These are phyloP conservation scores for Irpex sp. DNA, from an alignment of 1,284 basidiomycete genomes.

Conservation along the genomic window DNA sequence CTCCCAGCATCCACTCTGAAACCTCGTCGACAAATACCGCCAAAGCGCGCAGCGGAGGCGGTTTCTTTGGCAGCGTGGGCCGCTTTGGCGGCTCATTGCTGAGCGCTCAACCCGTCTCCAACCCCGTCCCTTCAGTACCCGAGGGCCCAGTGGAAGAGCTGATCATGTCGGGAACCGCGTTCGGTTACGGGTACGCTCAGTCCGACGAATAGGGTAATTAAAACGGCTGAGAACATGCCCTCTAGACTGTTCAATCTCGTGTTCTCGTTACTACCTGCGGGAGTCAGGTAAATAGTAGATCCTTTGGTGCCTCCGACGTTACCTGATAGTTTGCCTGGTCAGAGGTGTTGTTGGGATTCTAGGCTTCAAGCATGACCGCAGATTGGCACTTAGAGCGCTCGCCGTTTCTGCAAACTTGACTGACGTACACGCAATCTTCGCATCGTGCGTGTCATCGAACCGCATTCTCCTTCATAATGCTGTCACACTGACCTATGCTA, in stretches of 20 bases:
- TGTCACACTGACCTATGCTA: not conserved
- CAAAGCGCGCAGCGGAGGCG: conserved; percentile 5
- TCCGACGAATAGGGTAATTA: conserved; percentile 21
- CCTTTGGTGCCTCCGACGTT: not conserved
- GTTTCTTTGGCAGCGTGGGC: conserved; percentile 30
- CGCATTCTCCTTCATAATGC: not conserved
- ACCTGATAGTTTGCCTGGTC: conserved; percentile 1
- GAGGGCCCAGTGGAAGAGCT: conserved; percentile 65
- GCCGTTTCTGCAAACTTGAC: conserved; percentile 57
- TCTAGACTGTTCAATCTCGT: conserved; percentile 74
- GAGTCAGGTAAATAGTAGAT: conserved; percentile 47
- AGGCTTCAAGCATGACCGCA: conserved; percentile 67
- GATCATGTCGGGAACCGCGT: conserved; percentile 67
- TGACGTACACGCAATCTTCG: conserved; percentile 70
- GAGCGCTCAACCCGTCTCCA: conserved; percentile 16
- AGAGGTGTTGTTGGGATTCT: conserved; percentile 68
- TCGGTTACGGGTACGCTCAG: conserved; percentile 38
- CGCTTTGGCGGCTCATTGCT: conserved; percentile 28
- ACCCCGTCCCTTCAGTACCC: conserved; percentile 14
- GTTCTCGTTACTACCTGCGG: conserved; percentile 67
- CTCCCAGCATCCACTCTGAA: conserved; percentile 28
- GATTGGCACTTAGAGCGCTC: conserved; percentile 60
- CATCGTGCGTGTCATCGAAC: conserved; percentile 44
- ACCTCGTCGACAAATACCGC: conserved; percentile 24
- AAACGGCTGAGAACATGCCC: not conserved